Evolutionary conservation across 306 rosid genomes (phyloP), one percentile per base, ranked within the genome.

Genomic region (Medicago lupulina): DNA sequence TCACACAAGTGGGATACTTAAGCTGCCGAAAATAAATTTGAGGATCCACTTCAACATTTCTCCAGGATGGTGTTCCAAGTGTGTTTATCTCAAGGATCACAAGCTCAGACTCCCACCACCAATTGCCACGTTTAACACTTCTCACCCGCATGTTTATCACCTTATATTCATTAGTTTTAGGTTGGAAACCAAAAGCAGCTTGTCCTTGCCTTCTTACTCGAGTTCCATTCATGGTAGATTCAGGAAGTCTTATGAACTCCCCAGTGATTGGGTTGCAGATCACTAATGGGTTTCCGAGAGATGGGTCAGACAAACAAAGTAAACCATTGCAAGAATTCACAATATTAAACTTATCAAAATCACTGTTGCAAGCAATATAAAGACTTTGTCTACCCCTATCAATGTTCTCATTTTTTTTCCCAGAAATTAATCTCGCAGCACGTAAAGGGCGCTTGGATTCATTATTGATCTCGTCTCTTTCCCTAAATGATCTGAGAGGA

Each of bases 231-330:
- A 9, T 12, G 6, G 71, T 4, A 66, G 53, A 9, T 19, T 41
- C 5, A n/a, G 71, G 71, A 66, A 66, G 71, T 8, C 36, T 23
- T 14, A 63, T 46, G 18, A 67, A 80, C 43, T 77, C 83, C 9
- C 87, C 77, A 3, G 62, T 76, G 18, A 67, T 2, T n/a, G 80
- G 80, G 2, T 80, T 84, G 80, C 79, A 81, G 4, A 81, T 67
- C 66, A 69, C 58, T 14, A 57, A 10, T 23, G 76, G 67, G n/a
- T 58, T 17, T 9, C 19, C 2, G 0, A 10, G 5, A 4, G 0
- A 0, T 1, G 55, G 9, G 7, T 49, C 39, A 47, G 31, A 62
- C 81, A 85, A 64, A 65, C 79, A 81, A 69, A 81, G 72, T 4
- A 81, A 66, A 7, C 83, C 83, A 41, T 74, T 81, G 15, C 81